These are phyloP conservation scores for Aspergillus fumigatiaffinis DNA, from an alignment of 2,329 filamentous ascomycete species.

Conservation along the genomic window DNA sequence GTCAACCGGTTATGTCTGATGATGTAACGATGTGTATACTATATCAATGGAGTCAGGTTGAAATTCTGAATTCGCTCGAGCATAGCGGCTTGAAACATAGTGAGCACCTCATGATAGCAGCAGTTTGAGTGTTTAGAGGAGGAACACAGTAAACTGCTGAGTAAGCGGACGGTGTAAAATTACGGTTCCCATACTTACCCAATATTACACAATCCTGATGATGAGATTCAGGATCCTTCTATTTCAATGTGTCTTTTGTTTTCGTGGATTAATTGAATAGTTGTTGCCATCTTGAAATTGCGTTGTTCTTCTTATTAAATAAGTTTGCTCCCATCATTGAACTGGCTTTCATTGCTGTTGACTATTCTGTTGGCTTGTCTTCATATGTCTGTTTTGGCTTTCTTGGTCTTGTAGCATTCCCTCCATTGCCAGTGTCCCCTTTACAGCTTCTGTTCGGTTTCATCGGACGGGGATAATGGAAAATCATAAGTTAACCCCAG, in stretches of 20 bases:
- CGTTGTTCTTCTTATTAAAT: not conserved
- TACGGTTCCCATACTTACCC: not conserved
- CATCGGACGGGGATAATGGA: not conserved
- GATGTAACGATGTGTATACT: not conserved
- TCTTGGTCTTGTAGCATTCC: not conserved
- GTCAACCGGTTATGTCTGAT: not conserved
- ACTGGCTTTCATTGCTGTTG: too few relatives aligned
- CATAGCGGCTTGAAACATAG: not conserved
- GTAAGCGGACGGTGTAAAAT: not conserved
- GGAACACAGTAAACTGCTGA: not conserved
- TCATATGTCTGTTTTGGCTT: not conserved
- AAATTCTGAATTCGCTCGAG: not conserved
- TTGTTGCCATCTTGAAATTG: not conserved
- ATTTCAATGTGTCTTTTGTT: too few relatives aligned
- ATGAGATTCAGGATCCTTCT: too few relatives aligned
- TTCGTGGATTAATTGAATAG: not conserved
- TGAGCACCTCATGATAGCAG: not conserved
- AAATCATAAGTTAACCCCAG: constrained; percentile 16
- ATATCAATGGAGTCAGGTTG: not conserved
- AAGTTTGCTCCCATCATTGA: not conserved
- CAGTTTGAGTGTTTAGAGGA: not conserved
- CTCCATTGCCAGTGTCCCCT: not conserved
- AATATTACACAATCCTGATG: not conserved
- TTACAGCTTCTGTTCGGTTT: not conserved
- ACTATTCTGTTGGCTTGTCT: not conserved